These are phyloP conservation scores for Solanum hybrid DNA, from an alignment of 305 asterid genomes.

Conservation along the genomic window DNA sequence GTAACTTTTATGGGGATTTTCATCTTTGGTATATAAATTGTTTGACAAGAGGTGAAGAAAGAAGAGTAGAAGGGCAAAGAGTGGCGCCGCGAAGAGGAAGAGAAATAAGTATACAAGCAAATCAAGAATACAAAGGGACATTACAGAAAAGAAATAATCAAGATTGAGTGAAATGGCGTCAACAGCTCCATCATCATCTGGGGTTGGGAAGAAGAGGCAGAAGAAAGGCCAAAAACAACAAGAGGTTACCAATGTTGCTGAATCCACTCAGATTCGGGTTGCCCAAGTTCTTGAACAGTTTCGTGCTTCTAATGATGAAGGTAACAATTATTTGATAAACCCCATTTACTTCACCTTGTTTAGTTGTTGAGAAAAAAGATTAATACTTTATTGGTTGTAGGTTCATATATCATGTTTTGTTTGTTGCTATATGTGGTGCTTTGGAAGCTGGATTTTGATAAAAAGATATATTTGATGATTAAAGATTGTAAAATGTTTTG, in stretches of 20 bases:
- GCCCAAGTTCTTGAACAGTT: constrained; percentile 41
- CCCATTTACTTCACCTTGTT: background rate
- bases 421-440: background rate
- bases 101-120: background rate
- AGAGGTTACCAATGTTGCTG: constrained; percentile 13
- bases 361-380: background rate
- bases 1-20: background rate
- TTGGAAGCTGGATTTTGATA: background rate
- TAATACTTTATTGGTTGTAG: background rate
- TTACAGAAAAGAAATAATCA: background rate
- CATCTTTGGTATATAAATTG: background rate
- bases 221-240: constrained; percentile 12
- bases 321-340: constrained; percentile 13
- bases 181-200: constrained; percentile 16
- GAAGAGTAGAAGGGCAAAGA: background rate
- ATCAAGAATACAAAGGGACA: background rate
- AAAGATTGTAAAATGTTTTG: background rate
- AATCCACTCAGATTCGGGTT: constrained; percentile 40
- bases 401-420: background rate
- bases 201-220: constrained; percentile 19
- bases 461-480: background rate
- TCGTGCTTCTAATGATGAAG: constrained; percentile 34
- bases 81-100: background rate
- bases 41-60: background rate
- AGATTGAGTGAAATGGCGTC: constrained; percentile 12